Conservation (phyloP, 2,329 filamentous ascomycete species). For the Aspergillus tanneri region DNA sequence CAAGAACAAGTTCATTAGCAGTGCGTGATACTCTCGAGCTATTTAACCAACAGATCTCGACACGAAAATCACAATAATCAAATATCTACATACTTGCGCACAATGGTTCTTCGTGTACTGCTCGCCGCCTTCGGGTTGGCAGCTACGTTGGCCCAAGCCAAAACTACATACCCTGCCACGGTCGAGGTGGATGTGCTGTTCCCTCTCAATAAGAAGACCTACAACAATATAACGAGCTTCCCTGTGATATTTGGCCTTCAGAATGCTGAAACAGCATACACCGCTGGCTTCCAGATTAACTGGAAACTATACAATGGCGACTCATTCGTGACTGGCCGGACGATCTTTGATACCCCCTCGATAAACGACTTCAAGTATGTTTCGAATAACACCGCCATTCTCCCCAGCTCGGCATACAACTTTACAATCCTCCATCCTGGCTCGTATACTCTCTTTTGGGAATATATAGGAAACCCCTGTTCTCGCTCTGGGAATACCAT, state of each 20-base stretch:
- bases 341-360: not conserved
- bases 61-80: too few species aligned
- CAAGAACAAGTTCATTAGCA: too few species aligned
- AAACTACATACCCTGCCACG: not conserved
- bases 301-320: conserved; percentile 3
- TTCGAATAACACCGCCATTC: not conserved
- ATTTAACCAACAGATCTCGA: too few species aligned
- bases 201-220: not conserved
- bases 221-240: conserved; percentile 4
- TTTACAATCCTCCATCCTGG: not conserved
- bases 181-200: conserved; percentile 10
- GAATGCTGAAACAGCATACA: conserved; percentile 1
- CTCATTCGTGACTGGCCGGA: not conserved
- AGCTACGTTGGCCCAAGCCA: too few species aligned
- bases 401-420: not conserved
- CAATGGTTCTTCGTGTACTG: too few species aligned
- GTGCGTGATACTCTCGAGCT: too few species aligned
- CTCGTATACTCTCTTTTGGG: conserved; percentile 1
- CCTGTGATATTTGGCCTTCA: conserved; percentile 11
- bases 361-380: too few species aligned
- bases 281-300: not conserved
- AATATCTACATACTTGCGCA: too few species aligned
- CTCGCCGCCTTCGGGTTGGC: too few species aligned
- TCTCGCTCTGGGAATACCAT: not conserved
- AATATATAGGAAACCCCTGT: conserved; percentile 3